These are phyloP conservation scores for Kodamaea leandrae DNA, from an alignment of 805 yeast genomes.

Conservation along the genomic window DNA sequence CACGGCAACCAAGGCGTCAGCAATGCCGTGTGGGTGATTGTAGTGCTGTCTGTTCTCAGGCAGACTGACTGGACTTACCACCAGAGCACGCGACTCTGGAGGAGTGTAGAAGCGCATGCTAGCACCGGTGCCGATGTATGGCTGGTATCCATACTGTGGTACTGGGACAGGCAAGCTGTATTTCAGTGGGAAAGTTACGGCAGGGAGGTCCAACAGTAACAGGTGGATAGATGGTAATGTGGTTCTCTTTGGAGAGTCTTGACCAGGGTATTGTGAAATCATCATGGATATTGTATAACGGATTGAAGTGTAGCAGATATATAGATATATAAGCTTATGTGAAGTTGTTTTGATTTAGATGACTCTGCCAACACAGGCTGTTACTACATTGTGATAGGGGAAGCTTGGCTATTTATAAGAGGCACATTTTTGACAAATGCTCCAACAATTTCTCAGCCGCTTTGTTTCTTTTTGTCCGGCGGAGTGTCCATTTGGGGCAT, in stretches of 20 bases:
- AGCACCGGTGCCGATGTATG: not conserved
- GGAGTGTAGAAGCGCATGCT: constrained; percentile 1
- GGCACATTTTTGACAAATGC: not conserved
- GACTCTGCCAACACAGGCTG: too few relatives aligned
- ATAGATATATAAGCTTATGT: too few relatives aligned
- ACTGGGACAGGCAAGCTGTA: constrained; percentile 4
- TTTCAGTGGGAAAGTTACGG: constrained; percentile 10
- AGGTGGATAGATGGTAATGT: constrained; percentile 36
- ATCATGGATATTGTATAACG: not conserved
- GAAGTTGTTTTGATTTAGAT: too few relatives aligned
- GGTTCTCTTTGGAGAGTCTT: constrained; percentile 7
- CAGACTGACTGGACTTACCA: constrained; percentile 2
- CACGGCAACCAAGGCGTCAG: constrained; percentile 4
- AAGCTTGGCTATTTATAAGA: constrained; percentile 1
- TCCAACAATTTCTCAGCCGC: constrained; percentile 4
- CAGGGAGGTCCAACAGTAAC: constrained; percentile 33
- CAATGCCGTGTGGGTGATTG: constrained; percentile 3
- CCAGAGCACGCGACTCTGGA: not conserved
- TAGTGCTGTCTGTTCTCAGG: constrained; percentile 1
- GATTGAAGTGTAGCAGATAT: not conserved
- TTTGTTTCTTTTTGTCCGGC: constrained; percentile 4
- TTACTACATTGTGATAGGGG: not conserved
- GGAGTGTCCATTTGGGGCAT: constrained; percentile 2
- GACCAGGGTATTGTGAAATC: constrained; percentile 9
- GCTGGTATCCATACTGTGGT: constrained; percentile 4